Percentiles rank a stretch among this genome's conserved stretches.
Evolutionary conservation across 768 basidiomycete genomes (phyloP).

Genomic region (Dioszegia hungarica): DNA sequence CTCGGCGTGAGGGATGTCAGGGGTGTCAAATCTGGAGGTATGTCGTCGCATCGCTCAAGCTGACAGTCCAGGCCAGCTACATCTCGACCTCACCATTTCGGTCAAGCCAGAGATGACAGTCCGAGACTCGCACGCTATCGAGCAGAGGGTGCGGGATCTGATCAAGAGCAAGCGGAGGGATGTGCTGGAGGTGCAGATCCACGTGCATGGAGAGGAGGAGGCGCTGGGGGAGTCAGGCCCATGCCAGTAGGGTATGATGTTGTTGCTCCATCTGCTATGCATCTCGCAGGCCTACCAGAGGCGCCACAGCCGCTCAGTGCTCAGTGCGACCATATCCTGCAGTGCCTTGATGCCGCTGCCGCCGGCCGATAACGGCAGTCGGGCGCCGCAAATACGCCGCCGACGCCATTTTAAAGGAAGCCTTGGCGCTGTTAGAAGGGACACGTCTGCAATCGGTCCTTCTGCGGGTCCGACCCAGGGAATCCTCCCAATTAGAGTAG

Average conservation of each 20-base stretch:
- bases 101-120: conserved; percentile 63
- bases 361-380: too few species aligned
- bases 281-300: too few species aligned
- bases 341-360: too few species aligned
- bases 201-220: conserved; percentile 40
- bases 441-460: too few species aligned
- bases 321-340: too few species aligned
- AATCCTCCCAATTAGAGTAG: too few species aligned
- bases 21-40: conserved; percentile 47
- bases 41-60: conserved; percentile 3
- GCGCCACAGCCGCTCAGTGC: too few species aligned
- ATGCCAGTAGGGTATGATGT: neutral
- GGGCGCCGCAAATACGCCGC: too few species aligned
- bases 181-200: conserved; percentile 46
- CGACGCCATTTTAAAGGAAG: too few species aligned
- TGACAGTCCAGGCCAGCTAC: conserved; percentile 64
- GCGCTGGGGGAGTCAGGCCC: neutral
- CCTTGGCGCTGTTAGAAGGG: too few species aligned
- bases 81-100: conserved; percentile 72
- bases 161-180: conserved; percentile 49
- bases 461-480: too few species aligned
- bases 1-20: conserved; percentile 43
- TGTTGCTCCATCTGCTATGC: too few species aligned
- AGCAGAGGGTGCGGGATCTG: conserved; percentile 56
- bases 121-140: conserved; percentile 58